Base-by-base conservation (phyloP, 2,329 filamentous ascomycete genomes). In the Colletotrichum tofieldiae region DNA sequence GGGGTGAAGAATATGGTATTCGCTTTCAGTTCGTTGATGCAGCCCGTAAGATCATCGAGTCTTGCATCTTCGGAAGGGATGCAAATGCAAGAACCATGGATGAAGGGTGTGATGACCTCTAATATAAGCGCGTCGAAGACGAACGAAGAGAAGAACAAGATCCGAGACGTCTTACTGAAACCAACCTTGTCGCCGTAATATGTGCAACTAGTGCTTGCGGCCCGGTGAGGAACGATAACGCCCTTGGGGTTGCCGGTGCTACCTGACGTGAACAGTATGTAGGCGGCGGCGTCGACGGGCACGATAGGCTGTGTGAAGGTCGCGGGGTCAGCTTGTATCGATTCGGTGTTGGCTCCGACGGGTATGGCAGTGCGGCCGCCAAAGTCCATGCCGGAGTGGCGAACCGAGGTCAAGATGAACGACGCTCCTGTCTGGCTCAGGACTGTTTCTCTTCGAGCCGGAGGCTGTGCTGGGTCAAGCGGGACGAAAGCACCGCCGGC, bases 211-310 rank as follows among this genome's bases (percentile, higher is more conserved):
- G 56, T 43, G 56, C n/a, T 43, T 11, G 37, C 35, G 20, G 56
- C 65, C 32, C 41, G 67, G 67, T 80, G 79, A 60, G 76, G 73
- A 49, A 79, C 73, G 29, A 87, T 81, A n/a, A 87, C 85, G 45
- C 86, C 86, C 77, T 88, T 88, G 23, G 49, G 86, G 41, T 79
- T 78, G 14, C 86, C 86, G 0, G 86, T 88, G 35, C 85, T 88
- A 11, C 86, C 86, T 12, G 86, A 88, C 35, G 86, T 88, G 75
- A 87, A 88, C 77, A 88, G 86, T 75, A 87, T 83, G 51, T 79
- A 80, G 18, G 43, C 43, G 43, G 43, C 43, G 43, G 43, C 20
- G 8, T 45, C 43, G 43, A n/a, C 18, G 43, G 43, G 43, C 3
- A 45, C 43, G 7, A 5, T 5, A 16, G 43, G 43, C 43, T 45